Base-by-base conservation (phyloP, 805 yeast genomes). In the Starmerella geochares region DNA sequence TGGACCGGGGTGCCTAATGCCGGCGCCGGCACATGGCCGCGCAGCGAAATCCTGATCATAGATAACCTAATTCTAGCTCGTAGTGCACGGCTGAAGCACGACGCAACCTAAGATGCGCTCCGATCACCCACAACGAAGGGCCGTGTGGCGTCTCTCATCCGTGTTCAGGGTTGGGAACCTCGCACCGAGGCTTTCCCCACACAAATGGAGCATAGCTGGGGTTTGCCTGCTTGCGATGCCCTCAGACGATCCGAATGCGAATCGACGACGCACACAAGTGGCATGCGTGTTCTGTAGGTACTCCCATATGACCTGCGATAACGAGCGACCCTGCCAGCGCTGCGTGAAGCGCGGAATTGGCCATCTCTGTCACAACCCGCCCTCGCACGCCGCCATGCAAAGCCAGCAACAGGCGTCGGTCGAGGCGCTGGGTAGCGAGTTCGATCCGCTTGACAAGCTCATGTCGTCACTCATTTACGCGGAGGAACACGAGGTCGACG, bases 171-270 rank as follows among this genome's bases (percentile, higher is more conserved):
- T 20, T 16, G 24, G 44, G 44, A 21, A n/a, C 16, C 3, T 8
- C 23, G 23, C 44, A 40, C 44, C 44, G 44, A 40, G 44, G 44
- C 33, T 40, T 40, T 40, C 44, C 44, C 44, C 44, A 40, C 44
- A 40, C 44, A 40, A 38, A 40, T 17, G 29, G 16, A 8, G 24
- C 24, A 24, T 10, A 16, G 33, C 20, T 20, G 17, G 33, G 27
- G 21, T 16, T 27, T 13, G 11, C 9, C 44, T 17, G 14, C 13
- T 11, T 9, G n/a, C 27, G n/a, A 40, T 40, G 44, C 32, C 32
- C 14, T 14, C 44, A 14, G 44, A 40, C 8, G 33, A 25, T 5
- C 6, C n/a, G 8, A 40, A 27, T 19, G 44, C 44, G 23, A 40
- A 17, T 19, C 44, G 24, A 11, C 44, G 33, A 11, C 44, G 44